phyloP scores from a whole-genome alignment of 2,329 filamentous ascomycete species.

The Colletotrichum sp. region DNA sequence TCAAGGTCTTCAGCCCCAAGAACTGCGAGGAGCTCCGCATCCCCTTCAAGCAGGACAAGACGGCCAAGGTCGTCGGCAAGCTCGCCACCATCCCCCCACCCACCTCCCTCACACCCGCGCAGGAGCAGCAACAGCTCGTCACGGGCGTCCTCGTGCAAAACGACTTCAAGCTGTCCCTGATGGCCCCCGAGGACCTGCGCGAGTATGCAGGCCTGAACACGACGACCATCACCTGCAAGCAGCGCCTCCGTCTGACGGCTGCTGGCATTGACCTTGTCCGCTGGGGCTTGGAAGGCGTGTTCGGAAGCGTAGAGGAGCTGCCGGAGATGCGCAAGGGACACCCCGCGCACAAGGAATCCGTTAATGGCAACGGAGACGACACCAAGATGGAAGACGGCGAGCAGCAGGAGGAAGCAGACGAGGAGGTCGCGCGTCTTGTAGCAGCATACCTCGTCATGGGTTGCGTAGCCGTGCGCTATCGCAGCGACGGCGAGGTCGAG shows the following conservation, averaged over 20 bases:
- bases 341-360: constrained; percentile 40
- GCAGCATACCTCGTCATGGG: constrained; percentile 82
- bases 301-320: constrained; percentile 81
- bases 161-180: constrained; percentile 95
- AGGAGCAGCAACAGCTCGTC: constrained; percentile 61
- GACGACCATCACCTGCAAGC: constrained; percentile 91
- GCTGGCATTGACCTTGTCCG: constrained; percentile 90
- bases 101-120: constrained; percentile 35
- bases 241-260: constrained; percentile 85
- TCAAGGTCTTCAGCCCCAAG: constrained; percentile 91
- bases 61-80: constrained; percentile 94
- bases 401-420: constrained; percentile 63
- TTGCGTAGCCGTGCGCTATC: constrained; percentile 82
- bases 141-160: constrained; percentile 95
- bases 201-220: constrained; percentile 98
- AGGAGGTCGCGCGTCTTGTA: constrained; percentile 62
- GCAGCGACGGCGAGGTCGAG: constrained; percentile 79
- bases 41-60: constrained; percentile 93
- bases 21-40: constrained; percentile 97
- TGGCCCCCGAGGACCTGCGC: constrained; percentile 94
- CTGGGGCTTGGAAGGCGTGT: constrained; percentile 94
- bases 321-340: constrained; percentile 54
- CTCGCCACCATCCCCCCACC: constrained; percentile 83
- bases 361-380: constrained; percentile 38
- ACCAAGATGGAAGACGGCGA: constrained; percentile 37